Conservation (phyloP, 2,329 filamentous ascomycete genomes). For the Berkeleyomyces basicola region DNA sequence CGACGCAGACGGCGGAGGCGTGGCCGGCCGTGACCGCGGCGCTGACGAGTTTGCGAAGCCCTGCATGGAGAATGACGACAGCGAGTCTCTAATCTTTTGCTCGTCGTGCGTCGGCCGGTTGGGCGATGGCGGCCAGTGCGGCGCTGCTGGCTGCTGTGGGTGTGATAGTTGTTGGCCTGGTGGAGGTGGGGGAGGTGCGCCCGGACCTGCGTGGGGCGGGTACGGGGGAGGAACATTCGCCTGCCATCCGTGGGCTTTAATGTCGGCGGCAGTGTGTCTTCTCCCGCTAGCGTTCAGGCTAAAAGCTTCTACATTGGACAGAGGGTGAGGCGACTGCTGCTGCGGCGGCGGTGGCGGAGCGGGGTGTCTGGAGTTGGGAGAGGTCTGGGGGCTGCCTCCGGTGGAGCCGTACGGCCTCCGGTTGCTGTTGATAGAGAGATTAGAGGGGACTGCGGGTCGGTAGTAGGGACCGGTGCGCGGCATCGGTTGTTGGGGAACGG, state of each 20-base stretch:
- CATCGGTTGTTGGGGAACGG: conserved; percentile 30
- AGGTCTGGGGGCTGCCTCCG: conserved; percentile 52
- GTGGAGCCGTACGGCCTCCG: conserved; percentile 77
- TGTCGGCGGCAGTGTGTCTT: conserved; percentile 89
- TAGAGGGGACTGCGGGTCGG: conserved; percentile 64
- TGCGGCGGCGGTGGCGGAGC: conserved; percentile 53
- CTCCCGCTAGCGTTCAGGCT: conserved; percentile 52
- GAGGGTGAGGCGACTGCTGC: conserved; percentile 43
- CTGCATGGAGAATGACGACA: conserved; percentile 38
- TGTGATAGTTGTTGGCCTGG: conserved; percentile 37
- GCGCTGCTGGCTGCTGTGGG: conserved; percentile 28
- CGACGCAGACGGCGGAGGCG: conserved; percentile 29
- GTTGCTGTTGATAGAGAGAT: conserved; percentile 53
- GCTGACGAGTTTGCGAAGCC: conserved; percentile 23
- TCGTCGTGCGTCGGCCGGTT: conserved; percentile 34
- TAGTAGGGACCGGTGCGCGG: conserved; percentile 43
- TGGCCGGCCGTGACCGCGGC: conserved; percentile 36
- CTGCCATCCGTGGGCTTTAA: conserved; percentile 56
- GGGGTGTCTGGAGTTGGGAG: conserved; percentile 37
- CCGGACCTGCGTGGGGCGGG: conserved; percentile 17
- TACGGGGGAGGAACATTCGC: conserved; percentile 24
- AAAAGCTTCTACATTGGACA: conserved; percentile 44
- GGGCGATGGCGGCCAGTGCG: conserved; percentile 39
- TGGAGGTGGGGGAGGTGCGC: conserved; percentile 43
- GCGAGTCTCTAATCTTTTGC: conserved; percentile 38